phyloP scores from a whole-genome alignment of 106 monocot genomes.

The Triglochin maritima region DNA sequence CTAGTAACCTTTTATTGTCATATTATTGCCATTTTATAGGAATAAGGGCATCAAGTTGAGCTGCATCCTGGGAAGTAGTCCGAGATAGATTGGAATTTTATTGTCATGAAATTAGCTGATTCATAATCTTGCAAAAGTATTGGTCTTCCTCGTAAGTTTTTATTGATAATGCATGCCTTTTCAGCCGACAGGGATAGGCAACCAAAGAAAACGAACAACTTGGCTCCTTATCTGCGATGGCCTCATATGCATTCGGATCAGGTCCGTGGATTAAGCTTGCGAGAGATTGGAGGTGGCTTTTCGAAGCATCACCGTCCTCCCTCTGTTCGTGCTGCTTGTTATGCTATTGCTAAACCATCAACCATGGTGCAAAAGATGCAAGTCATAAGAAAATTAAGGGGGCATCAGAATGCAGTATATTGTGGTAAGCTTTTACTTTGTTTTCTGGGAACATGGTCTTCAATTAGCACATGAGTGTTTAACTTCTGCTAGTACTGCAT shows the following conservation, averaged over 20 bases:
- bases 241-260: conserved; percentile 97
- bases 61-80: too few relatives aligned
- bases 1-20: too few relatives aligned
- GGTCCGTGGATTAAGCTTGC: conserved; percentile 77
- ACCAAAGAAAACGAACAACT: conserved; percentile 23
- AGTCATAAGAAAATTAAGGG: conserved; percentile 73
- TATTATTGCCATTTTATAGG: too few relatives aligned
- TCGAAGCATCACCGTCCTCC: conserved; percentile 78
- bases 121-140: too few relatives aligned
- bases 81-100: too few relatives aligned
- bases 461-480: too few relatives aligned
- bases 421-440: conserved; percentile 44
- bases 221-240: conserved; percentile 79
- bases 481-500: too few relatives aligned
- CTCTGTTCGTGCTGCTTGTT: conserved; percentile 87
- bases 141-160: too few relatives aligned
- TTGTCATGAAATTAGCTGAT: too few relatives aligned
- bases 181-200: conserved; percentile 56
- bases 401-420: conserved; percentile 97
- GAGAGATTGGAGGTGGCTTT: conserved; percentile 96
- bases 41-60: too few relatives aligned
- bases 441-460: too few relatives aligned
- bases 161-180: background rate
- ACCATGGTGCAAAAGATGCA: conserved; percentile 94
- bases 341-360: conserved; percentile 92